These are phyloP conservation scores for Abrus precatorius DNA, from an alignment of 306 rosid genomes.

Conservation along the genomic window DNA sequence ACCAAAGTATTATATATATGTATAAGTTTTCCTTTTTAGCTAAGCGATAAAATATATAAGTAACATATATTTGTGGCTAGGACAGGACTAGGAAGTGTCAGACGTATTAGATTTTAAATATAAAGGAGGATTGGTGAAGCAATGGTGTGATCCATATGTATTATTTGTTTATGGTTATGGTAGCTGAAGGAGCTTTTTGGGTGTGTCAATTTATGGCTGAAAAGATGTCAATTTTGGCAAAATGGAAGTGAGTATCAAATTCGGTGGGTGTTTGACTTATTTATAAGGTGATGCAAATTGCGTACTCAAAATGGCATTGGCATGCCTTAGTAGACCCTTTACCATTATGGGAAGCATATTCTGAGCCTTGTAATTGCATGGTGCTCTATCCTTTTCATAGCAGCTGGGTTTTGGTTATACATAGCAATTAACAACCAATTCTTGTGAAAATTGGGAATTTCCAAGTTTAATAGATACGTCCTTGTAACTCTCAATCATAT, in stretches of 20 bases:
- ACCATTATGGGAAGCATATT: conserved; percentile 31
- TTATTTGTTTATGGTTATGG: conserved; percentile 36
- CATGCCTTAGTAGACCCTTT: conserved; percentile 37
- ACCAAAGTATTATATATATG: too few relatives aligned
- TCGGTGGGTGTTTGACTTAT: conserved; percentile 50
- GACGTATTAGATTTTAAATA: neutral
- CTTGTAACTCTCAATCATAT: neutral
- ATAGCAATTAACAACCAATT: conserved; percentile 27
- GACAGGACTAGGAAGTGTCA: neutral
- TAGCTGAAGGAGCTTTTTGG: conserved; percentile 44
- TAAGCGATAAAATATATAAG: neutral
- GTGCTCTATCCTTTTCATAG: conserved; percentile 56
- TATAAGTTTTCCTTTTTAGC: neutral
- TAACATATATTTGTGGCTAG: neutral
- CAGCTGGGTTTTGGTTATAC: conserved; percentile 41
- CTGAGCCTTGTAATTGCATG: conserved; percentile 37
- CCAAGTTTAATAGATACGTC: conserved; percentile 24
- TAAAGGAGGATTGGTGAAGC: neutral
- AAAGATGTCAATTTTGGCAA: conserved; percentile 31
- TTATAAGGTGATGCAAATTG: conserved; percentile 35
- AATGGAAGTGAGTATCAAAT: conserved; percentile 46
- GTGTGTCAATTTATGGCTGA: conserved; percentile 32
- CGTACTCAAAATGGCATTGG: conserved; percentile 43
- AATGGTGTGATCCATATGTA: neutral
- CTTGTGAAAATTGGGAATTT: neutral